Conservation (phyloP, 2,329 filamentous ascomycete genomes). For the Pseudogymnoascus pannorum region DNA sequence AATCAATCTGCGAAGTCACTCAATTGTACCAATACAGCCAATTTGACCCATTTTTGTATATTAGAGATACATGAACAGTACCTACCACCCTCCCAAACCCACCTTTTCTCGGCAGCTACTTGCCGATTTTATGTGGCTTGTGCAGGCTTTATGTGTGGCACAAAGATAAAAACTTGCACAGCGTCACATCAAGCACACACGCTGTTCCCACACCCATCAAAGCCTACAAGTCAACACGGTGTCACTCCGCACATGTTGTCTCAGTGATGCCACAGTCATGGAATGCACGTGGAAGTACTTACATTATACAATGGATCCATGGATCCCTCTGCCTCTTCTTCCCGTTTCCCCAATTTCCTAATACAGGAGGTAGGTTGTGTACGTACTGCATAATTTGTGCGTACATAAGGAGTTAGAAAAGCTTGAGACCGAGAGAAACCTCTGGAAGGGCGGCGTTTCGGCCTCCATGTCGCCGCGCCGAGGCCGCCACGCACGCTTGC, state of each 20-base stretch:
- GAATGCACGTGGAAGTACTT: neutral
- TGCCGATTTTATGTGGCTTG: neutral
- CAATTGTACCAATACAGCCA: neutral
- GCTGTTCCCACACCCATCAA: neutral
- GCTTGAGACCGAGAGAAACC: neutral
- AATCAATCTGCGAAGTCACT: neutral
- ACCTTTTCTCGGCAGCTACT: neutral
- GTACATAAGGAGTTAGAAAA: neutral
- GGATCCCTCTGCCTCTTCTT: neutral
- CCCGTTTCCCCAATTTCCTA: neutral
- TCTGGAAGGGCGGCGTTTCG: neutral
- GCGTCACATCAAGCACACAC: neutral
- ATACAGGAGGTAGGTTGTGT: neutral
- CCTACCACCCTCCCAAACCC: neutral
- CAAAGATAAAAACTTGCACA: neutral
- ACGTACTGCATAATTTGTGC: neutral
- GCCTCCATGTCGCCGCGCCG: neutral
- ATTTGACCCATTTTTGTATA: neutral
- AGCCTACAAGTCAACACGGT: neutral
- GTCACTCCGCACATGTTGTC: neutral
- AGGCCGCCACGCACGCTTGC: neutral
- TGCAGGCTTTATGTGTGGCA: neutral
- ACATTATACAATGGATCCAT: neutral
- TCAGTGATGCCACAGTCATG: too few relatives aligned
- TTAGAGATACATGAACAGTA: neutral